These are phyloP conservation scores for Clarireedia paspali DNA, from an alignment of 2,329 filamentous ascomycete genomes.

Conservation along the genomic window DNA sequence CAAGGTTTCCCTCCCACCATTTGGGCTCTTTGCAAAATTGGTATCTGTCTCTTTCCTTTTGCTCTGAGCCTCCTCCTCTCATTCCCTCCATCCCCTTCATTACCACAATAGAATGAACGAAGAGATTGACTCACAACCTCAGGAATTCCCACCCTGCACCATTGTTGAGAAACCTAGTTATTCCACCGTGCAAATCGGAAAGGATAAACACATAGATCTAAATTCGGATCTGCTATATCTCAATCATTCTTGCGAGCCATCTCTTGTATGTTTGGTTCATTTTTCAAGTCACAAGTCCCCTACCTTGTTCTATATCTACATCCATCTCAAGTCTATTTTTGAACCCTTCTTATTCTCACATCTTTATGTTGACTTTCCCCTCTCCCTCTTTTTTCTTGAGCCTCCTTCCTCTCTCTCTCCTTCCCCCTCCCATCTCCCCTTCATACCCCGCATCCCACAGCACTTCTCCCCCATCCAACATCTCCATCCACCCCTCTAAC, in stretches of 20 bases:
- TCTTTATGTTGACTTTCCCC: too few relatives aligned
- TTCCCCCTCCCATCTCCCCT: background rate
- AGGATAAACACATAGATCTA: constrained; percentile 49
- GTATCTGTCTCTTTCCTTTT: constrained; percentile 10
- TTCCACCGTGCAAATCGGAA: constrained; percentile 54
- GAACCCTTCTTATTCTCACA: background rate
- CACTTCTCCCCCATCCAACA: background rate
- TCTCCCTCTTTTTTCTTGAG: background rate
- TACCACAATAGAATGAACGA: background rate
- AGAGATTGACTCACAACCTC: background rate
- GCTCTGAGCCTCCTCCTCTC: background rate
- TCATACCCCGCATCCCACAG: background rate
- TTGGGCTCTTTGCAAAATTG: constrained; percentile 59
- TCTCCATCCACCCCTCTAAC: constrained; percentile 3
- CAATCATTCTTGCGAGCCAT: constrained; percentile 61
- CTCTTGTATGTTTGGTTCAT: constrained; percentile 42
- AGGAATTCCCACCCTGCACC: constrained; percentile 52
- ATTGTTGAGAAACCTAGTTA: constrained; percentile 50
- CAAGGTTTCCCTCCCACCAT: constrained; percentile 47
- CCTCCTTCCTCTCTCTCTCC: background rate
- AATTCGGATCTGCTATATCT: constrained; percentile 62
- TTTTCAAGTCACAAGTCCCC: background rate
- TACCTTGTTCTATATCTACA: background rate
- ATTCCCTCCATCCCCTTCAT: background rate
- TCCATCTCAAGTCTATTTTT: background rate